Evolutionary conservation across 1,284 basidiomycete species (phyloP).

Genomic region (Sphaerobolus stellatus): DNA sequence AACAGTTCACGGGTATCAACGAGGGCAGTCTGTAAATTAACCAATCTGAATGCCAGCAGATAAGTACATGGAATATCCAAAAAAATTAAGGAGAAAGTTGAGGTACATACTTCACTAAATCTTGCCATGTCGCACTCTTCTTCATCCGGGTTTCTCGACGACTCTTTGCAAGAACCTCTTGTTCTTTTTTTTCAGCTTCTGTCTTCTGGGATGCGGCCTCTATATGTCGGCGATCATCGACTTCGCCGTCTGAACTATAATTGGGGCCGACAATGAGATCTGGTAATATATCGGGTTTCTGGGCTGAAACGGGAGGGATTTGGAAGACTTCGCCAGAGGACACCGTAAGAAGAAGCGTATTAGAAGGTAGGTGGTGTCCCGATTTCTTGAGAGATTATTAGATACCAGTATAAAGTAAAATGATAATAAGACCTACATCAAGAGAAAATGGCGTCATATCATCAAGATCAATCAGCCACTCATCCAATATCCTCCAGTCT

Average conservation of each 20-base stretch:
- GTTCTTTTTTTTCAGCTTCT: constrained; percentile 1
- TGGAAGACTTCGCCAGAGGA: constrained; percentile 58
- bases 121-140: constrained; percentile 61
- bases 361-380: constrained; percentile 59
- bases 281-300: constrained; percentile 37
- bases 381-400: constrained; percentile 36
- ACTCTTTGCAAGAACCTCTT: constrained; percentile 26
- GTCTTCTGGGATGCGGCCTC: constrained; percentile 10
- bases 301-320: constrained; percentile 39
- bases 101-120: constrained; percentile 61
- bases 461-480: constrained; percentile 65
- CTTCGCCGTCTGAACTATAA: constrained; percentile 71
- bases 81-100: not conserved
- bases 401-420: constrained; percentile 11
- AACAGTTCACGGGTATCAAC: constrained; percentile 65
- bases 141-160: constrained; percentile 30
- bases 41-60: constrained; percentile 48
- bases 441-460: constrained; percentile 61
- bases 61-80: constrained; percentile 5
- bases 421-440: constrained; percentile 48
- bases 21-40: constrained; percentile 67
- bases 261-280: constrained; percentile 39
- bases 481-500: constrained; percentile 64
- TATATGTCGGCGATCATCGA: constrained; percentile 11
- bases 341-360: constrained; percentile 68